Evolutionary conservation across 2,329 filamentous ascomycete species (phyloP).

Genomic region (Paecilomyces fulvus): DNA sequence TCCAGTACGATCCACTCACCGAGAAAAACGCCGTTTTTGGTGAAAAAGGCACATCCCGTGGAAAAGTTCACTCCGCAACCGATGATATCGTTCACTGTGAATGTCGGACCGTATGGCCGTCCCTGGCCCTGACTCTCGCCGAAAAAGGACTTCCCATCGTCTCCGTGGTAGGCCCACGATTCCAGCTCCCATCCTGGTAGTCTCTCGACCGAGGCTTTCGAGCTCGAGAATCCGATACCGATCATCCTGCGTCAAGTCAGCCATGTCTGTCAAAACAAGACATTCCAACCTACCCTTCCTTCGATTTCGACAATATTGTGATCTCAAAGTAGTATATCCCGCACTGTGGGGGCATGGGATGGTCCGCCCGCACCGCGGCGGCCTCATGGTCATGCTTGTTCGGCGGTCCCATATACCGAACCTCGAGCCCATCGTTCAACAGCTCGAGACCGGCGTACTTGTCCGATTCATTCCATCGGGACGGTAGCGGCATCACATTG

Average conservation of each 20-base stretch:
- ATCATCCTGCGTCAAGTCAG: slow-evolving; percentile 25
- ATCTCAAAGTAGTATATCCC: slow-evolving; percentile 93
- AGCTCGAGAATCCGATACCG: slow-evolving; percentile 53
- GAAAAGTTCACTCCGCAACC: slow-evolving; percentile 59
- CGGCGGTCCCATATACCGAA: slow-evolving; percentile 50
- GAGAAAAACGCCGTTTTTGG: slow-evolving; percentile 53
- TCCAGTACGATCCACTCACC: slow-evolving; percentile 31
- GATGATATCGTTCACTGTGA: slow-evolving; percentile 51
- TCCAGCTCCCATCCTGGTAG: slow-evolving; percentile 59
- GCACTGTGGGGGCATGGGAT: slow-evolving; percentile 78
- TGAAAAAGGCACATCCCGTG: slow-evolving; percentile 55
- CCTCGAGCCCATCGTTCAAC: slow-evolving; percentile 62
- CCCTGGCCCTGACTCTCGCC: slow-evolving; percentile 47
- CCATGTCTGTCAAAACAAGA: slow-evolving; percentile 5
- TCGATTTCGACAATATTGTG: slow-evolving; percentile 56
- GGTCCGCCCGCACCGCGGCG: slow-evolving; percentile 71
- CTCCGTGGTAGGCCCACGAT: slow-evolving; percentile 59
- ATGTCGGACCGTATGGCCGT: slow-evolving; percentile 53
- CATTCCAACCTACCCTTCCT: slow-evolving; percentile 50
- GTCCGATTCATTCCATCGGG: slow-evolving; percentile 72
- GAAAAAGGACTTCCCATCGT: slow-evolving; percentile 57
- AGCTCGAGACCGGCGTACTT: slow-evolving; percentile 68
- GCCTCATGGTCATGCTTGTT: slow-evolving; percentile 65
- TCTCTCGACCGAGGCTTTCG: slow-evolving; percentile 51
- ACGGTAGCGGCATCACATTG: slow-evolving; percentile 61